Evolutionary conservation across 805 yeast species (phyloP), one percentile per base, ranked within the genome.

Genomic region (Ogataea parapolymorpha): DNA sequence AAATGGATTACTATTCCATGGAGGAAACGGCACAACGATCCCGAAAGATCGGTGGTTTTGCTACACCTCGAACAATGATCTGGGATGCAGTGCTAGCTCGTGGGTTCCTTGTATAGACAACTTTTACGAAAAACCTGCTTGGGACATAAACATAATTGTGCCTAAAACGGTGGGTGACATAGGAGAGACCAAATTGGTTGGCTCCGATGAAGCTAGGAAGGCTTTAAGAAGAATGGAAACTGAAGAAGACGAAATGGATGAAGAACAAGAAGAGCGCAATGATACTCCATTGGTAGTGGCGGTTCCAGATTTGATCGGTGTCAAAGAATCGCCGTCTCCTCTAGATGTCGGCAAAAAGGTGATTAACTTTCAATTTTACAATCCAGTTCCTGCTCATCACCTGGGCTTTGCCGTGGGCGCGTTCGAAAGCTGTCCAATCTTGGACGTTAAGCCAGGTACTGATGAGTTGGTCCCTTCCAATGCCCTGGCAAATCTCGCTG

Each of bases 101-200:
- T 93, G 99, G 99, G 85, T 93, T 35, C 99, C 99, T 0, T 93
- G 99, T 58, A 74, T 93, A 5, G 97, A 93, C 49, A 85, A 83
- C 32, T 61, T 89, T 24, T 83, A 90, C 76, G 96, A 89, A 53
- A 77, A 87, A 46, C 83, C 85, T 31, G 84, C 96, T 1, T 93
- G 98, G 98, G 89, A 89, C 48, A 59, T 93, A 8, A 95, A 87
- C 56, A 69, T 93, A n/a, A 78, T 82, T 46, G 80, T 88, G 2
- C 96, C 97, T 0, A 75, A 86, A 53, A 81, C 91, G 0, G 71
- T 90, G 1, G 77, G 78, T 27, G 90, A 86, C 57, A 77, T 90
- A 24, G 83, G 78, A 1, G 65, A 65, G 32, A 66, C 72, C 2
- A 61, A 70, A 31, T 56, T 70, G 2, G 64, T 71, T 5, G 77